Base-by-base conservation (phyloP, 345 rosid genomes). In the Turnera subulata region DNA sequence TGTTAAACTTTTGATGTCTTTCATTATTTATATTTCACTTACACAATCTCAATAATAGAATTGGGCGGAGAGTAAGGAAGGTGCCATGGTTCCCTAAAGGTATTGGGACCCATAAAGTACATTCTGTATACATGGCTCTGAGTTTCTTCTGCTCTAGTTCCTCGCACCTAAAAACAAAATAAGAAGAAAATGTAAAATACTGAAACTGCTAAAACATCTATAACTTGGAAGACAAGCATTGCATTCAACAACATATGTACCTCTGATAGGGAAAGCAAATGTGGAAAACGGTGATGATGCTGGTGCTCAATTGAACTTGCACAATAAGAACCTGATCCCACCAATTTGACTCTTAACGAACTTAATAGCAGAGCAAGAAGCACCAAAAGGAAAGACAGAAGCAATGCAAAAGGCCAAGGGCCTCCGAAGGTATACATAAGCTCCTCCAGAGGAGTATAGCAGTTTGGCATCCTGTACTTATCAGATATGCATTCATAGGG, bases 41-140 rank as follows among this genome's bases (percentile, higher is more conserved):
- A 89, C 99, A 93, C 97, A 50, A 89, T 86, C 74, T 86, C 91
- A 61, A 86, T 87, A 71, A 89, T 87, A 58, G 94, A 82, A 80
- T 82, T 78, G 2, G 99, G 89, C 57, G 88, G 97, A 61, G 94
- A 84, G 62, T 89, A 89, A 43, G 97, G 99, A 72, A 93, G 94
- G 76, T 89, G 91, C 98, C 98, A 92, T 20, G 95, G 98, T 61
- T 92, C 98, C 77, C 96, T 84, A 64, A 92, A 89, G 63, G 91
- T 86, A 71, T 89, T 89, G 50, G 96, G 98, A 68, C 98, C 98
- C 95, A 85, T 84, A 71, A 88, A 91, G 70, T 86, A 93, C 93
- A 93, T 79, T 70, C 97, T 80, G 77, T 89, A 80, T 19, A 85
- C 97, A 61, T 93, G 99, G 76, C 85, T 87, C 73, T 93, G 97